A percentile compares a stretch with the other conserved stretches of the same genome.
phyloP scores from a whole-genome alignment of 2,329 filamentous ascomycete genomes.

The Fusarium incarnatum region DNA sequence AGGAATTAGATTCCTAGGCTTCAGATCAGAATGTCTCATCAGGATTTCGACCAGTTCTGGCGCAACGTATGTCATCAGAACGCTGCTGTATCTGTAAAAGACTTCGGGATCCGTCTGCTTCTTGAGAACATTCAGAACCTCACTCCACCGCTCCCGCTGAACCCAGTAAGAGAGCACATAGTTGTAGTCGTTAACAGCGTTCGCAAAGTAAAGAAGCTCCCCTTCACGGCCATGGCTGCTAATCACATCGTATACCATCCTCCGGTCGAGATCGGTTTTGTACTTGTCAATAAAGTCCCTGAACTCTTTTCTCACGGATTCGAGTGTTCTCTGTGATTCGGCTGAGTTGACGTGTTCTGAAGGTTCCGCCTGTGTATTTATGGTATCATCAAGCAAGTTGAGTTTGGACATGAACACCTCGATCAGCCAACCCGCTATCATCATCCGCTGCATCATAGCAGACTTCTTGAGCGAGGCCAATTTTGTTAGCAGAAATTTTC shows the following conservation, averaged over 20 bases:
- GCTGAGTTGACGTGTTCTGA: slow-evolving; percentile 76
- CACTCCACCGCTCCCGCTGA: slow-evolving; percentile 90
- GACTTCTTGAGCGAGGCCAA: slow-evolving; percentile 84
- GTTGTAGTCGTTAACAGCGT: slow-evolving; percentile 88
- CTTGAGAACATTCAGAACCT: slow-evolving; percentile 88
- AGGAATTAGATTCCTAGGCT: slow-evolving; percentile 89
- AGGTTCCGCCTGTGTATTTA: slow-evolving; percentile 87
- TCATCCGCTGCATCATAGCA: slow-evolving; percentile 89
- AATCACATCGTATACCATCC: slow-evolving; percentile 95
- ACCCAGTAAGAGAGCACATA: slow-evolving; percentile 98
- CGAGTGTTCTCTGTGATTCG: slow-evolving; percentile 78
- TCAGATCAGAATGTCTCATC: slow-evolving; percentile 88
- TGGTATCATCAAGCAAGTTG: slow-evolving; percentile 92
- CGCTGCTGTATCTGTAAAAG: slow-evolving; percentile 96
- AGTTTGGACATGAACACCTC: slow-evolving; percentile 98
- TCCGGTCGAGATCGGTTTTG: slow-evolving; percentile 87
- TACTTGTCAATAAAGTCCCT: slow-evolving; percentile 88
- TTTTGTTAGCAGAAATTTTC: slow-evolving; percentile 90
- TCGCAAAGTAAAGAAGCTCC: slow-evolving; percentile 92
- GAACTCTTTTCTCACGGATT: slow-evolving; percentile 79
- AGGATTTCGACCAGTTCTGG: slow-evolving; percentile 92
- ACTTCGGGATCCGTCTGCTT: slow-evolving; percentile 92
- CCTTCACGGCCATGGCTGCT: slow-evolving; percentile 95
- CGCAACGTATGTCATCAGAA: slow-evolving; percentile 91
- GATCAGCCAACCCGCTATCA: slow-evolving; percentile 95